A percentile compares a stretch with the other conserved stretches of the same genome.
These are phyloP conservation scores for Breviolum minutum DNA, from an alignment of 73 alveolate genomes.

Conservation along the genomic window DNA sequence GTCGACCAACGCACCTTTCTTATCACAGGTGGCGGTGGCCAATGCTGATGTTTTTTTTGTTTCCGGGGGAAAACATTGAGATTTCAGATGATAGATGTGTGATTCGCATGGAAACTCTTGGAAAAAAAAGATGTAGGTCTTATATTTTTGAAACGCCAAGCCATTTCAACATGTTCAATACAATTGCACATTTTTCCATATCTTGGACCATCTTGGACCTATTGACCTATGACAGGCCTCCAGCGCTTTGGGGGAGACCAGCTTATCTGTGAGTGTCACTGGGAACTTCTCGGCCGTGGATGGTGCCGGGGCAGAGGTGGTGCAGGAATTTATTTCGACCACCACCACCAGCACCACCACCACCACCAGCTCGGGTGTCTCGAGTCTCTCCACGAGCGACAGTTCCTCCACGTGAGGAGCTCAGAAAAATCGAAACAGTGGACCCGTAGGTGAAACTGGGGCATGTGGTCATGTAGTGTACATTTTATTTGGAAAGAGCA, in stretches of 20 bases:
- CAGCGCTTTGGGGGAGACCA: constrained; percentile 30
- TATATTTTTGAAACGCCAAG: neutral
- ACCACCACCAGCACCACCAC: neutral
- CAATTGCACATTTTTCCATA: neutral
- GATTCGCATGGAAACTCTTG: neutral
- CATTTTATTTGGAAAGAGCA: too few species aligned
- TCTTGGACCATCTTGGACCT: neutral
- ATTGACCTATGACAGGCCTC: neutral
- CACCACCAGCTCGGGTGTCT: neutral
- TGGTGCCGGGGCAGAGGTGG: constrained; percentile 62
- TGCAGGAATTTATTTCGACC: neutral
- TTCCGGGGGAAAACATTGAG: neutral
- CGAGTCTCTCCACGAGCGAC: too few species aligned
- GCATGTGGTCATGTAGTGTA: too few species aligned
- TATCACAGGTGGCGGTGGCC: neutral
- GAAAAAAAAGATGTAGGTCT: neutral
- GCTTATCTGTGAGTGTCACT: constrained; percentile 27
- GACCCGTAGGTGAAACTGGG: too few species aligned
- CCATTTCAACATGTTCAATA: neutral
- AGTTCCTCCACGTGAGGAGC: too few species aligned
- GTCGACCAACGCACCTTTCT: constrained; percentile 46
- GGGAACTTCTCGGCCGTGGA: constrained; percentile 88
- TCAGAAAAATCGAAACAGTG: too few species aligned
- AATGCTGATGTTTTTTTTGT: neutral
- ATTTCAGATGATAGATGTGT: neutral